Evolutionary conservation across 371 early-diverging fungal species (phyloP), one percentile per base, ranked within the genome.

Genomic region (Encephalitozoon intestinalis): DNA sequence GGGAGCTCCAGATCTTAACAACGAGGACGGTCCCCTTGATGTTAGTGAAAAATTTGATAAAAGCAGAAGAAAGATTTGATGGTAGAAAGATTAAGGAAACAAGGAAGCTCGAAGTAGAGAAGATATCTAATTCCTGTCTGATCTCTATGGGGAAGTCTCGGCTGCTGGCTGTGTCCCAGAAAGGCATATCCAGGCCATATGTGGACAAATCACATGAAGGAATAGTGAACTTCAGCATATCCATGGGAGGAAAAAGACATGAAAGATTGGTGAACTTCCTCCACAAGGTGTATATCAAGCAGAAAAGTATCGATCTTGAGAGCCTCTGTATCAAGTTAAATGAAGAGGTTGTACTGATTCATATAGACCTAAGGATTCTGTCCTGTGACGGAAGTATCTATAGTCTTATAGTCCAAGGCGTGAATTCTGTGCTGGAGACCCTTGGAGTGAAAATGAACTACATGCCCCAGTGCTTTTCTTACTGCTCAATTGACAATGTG

Each of bases 231-330:
- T 64, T 63, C 31, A 46, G 40, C n/a, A 34, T 25, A 25, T 31
- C 64, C 12, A 25, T n/a, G 11, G 51, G 25, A 37, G 28, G 37
- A 31, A 72, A 37, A 50, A 63, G 65, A 40, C 9, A 31, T 37
- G 73, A 72, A 23, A 72, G 23, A 49, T 25, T 72, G 3, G 31
- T 44, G 6, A 63, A 41, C 39, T 64, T 72, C 31, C 25, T 72
- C 2, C 21, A 72, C 37, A 72, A 63, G 51, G 50, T 72, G 21
- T 72, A 37, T 72, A 28, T 64, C 34, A 72, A 63, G 34, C 64
- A 63, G 50, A 72, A 64, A 39, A 46, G 64, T 49, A 63, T 72
- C 25, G 73, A 72, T 39, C 39, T 72, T 18, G 73, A 72, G 50
- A 43, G 58, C 18, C 34, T 72, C 8, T 72, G 73, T 46, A 28